Conservation (phyloP, 2,329 filamentous ascomycete species). For the Fusarium pilosicola region DNA sequence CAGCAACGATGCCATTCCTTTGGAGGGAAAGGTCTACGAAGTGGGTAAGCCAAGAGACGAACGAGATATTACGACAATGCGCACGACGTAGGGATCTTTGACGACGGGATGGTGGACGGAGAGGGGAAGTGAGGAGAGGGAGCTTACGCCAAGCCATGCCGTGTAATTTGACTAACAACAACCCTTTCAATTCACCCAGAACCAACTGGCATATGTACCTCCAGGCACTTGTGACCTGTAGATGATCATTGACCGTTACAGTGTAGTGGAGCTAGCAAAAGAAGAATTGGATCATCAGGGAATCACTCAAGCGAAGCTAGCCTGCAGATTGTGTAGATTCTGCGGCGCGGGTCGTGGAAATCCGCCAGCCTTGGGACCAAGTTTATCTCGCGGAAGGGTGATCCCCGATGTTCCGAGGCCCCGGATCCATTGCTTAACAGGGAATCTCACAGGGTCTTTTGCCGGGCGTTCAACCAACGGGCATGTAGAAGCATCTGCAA, state of each 20-base stretch:
- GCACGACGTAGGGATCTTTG: background rate
- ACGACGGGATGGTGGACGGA: conserved; percentile 11
- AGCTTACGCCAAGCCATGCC: conserved; percentile 14
- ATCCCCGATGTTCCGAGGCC: background rate
- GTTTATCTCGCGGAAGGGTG: background rate
- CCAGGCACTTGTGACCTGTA: background rate
- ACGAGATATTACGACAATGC: background rate
- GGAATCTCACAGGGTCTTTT: background rate
- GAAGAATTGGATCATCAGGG: background rate
- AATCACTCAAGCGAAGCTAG: background rate
- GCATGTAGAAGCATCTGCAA: background rate
- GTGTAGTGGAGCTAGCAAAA: background rate
- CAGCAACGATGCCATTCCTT: conserved; percentile 5
- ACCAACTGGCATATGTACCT: background rate
- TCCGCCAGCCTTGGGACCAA: background rate
- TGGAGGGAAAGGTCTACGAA: conserved; percentile 1
- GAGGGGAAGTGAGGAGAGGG: conserved; percentile 10
- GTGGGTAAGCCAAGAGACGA: background rate
- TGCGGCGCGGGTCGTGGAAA: background rate
- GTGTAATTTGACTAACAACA: conserved; percentile 6
- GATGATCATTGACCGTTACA: background rate
- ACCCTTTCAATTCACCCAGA: background rate
- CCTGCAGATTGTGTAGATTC: background rate
- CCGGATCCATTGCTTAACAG: conserved; percentile 3
- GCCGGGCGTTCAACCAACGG: background rate